These are phyloP conservation scores for Nakazawaea populi DNA, from an alignment of 805 yeast species.

Conservation along the genomic window DNA sequence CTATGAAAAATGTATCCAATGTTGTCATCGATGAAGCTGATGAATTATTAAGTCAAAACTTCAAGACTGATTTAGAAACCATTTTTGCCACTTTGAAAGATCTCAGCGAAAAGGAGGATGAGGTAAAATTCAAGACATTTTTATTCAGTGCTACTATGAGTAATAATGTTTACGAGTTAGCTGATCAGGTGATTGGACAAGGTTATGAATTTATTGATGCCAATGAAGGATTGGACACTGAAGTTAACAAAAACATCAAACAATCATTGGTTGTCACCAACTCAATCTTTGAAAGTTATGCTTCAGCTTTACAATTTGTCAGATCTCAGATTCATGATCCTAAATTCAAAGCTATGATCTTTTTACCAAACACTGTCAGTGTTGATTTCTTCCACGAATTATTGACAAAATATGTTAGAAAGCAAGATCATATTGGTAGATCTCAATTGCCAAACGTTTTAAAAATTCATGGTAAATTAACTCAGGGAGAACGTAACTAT, in stretches of 20 bases:
- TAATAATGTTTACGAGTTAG: slow-evolving; percentile 57
- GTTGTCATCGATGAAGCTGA: slow-evolving; percentile 91
- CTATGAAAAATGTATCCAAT: slow-evolving; percentile 50
- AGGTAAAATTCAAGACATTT: slow-evolving; percentile 50
- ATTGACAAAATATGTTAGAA: slow-evolving; percentile 24
- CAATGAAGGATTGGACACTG: slow-evolving; percentile 56
- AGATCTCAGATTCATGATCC: slow-evolving; percentile 27
- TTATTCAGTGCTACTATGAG: slow-evolving; percentile 89
- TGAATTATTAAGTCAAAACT: slow-evolving; percentile 76
- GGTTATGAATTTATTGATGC: slow-evolving; percentile 65
- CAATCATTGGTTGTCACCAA: slow-evolving; percentile 58
- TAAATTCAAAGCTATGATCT: slow-evolving; percentile 71
- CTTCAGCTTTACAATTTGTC: slow-evolving; percentile 50
- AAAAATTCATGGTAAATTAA: slow-evolving; percentile 59
- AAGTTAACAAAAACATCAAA: slow-evolving; percentile 66
- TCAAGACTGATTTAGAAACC: slow-evolving; percentile 55
- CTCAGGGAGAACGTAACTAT: slow-evolving; percentile 54
- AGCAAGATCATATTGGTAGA: slow-evolving; percentile 13
- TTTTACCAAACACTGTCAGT: slow-evolving; percentile 70
- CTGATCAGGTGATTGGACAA: slow-evolving; percentile 47
- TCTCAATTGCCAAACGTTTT: slow-evolving; percentile 23
- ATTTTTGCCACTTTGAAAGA: slow-evolving; percentile 44
- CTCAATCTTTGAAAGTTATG: slow-evolving; percentile 50
- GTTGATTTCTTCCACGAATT: slow-evolving; percentile 51
- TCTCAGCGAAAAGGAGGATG: slow-evolving; percentile 22